phyloP scores from a whole-genome alignment of 495 filamentous ascomycete genomes.

The Talaromyces borbonicus region DNA sequence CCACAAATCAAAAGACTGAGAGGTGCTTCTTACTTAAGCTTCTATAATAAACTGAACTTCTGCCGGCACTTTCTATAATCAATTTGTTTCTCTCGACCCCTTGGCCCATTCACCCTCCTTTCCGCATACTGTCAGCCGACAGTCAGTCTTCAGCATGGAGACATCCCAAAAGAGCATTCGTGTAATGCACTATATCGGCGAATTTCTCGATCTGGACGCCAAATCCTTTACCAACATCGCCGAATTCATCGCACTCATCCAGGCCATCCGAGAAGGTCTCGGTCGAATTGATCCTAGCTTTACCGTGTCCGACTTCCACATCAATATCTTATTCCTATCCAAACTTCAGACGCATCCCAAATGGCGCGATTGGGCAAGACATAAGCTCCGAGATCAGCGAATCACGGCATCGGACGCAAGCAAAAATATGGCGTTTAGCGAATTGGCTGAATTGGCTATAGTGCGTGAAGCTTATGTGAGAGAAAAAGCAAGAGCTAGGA shows the following conservation, averaged over 20 bases:
- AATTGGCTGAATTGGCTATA: conserved; percentile 16
- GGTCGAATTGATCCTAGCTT: conserved; percentile 19
- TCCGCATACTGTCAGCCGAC: too few species aligned
- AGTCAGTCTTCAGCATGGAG: conserved; percentile 17
- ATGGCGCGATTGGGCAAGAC: conserved; percentile 20
- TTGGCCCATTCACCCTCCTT: not conserved
- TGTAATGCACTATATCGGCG: conserved; percentile 22
- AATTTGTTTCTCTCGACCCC: not conserved
- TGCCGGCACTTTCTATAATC: too few species aligned
- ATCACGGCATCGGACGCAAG: conserved; percentile 13
- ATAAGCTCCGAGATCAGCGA: conserved; percentile 18
- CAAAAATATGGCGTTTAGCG: conserved; percentile 16
- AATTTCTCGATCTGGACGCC: conserved; percentile 23
- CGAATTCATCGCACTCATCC: conserved; percentile 21
- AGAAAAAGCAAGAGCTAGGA: not conserved
- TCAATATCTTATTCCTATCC: conserved; percentile 20
- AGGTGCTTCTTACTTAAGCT: too few species aligned
- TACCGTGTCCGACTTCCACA: conserved; percentile 19
- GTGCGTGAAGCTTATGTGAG: conserved; percentile 14
- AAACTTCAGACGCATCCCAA: conserved; percentile 19
- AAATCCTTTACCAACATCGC: conserved; percentile 15
- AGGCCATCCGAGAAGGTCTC: conserved; percentile 22
- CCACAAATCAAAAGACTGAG: not conserved
- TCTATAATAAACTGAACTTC: too few species aligned
- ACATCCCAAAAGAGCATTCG: conserved; percentile 20